Base-by-base conservation (phyloP, 768 basidiomycete species). In the Boletellus ananas region DNA sequence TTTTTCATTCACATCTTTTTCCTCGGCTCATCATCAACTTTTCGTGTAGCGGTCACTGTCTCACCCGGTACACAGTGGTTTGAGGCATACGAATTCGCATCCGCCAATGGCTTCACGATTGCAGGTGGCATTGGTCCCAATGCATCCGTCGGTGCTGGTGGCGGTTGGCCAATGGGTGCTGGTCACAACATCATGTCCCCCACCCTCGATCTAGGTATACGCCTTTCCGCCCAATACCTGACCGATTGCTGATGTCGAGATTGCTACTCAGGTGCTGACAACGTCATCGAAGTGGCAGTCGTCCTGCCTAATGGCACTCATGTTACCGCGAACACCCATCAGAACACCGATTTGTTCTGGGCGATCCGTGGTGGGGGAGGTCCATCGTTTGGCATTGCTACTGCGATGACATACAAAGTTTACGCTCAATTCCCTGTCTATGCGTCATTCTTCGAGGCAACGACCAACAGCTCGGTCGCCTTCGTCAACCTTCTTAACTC, bases 381-480 rank as follows among this genome's bases (percentile, higher is more conserved):
- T 3, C 29, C 29, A 29, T 29, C 29, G 29, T 29, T 29, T 29
- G 29, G 29, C 11, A 29, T 78, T 25, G 64, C 77, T 27, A 70
- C 70, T 8, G 72, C 73, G 1, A 71, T 69, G 10, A 76, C 75
- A 1, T 77, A 77, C 58, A 55, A 58, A 31, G 75, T 73, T 1
- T 66, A 76, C 47, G 69, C 72, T 6, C 20, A 55, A 14, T 50
- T 65, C 11, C 72, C 75, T 12, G 41, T 75, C 46, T 60, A 61
- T 29, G 55, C 57, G 13, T 33, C 34, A 34, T 45, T 45, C 44
- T 45, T 34, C 21, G 35, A 34, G 20, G 44, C 44, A 10, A 35
- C n/a, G 17, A 36, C 44, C 44, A 35, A 45, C 44, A 34, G 34
- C 16, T 45, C 34, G 18, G 21, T n/a, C 34, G 44, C 44, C 3